Evolutionary conservation across 441 rosid species (phyloP).

Genomic region (Croton laevigatus): DNA sequence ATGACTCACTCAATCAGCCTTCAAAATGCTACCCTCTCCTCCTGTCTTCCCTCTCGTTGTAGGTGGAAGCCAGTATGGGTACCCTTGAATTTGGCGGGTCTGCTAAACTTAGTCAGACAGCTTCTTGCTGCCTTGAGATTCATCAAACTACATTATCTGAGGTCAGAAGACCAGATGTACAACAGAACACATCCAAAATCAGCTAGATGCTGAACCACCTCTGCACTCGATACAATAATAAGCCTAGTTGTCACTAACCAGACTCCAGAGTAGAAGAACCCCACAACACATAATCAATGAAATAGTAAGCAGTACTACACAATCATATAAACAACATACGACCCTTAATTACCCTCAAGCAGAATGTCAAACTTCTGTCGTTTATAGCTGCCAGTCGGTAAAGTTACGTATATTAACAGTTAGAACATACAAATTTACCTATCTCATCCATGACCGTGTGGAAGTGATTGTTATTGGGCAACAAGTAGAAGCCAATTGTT

Average conservation of each 20-base stretch:
- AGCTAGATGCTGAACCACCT: constrained; percentile 38
- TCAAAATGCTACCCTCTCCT: constrained; percentile 29
- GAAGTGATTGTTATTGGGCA: constrained; percentile 87
- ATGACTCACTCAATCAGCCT: constrained; percentile 26
- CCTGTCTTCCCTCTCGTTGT: constrained; percentile 30
- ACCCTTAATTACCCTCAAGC: constrained; percentile 20
- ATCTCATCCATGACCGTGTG: constrained; percentile 83
- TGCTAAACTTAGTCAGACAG: constrained; percentile 35
- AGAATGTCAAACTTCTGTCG: constrained; percentile 34
- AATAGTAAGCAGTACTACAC: constrained; percentile 31
- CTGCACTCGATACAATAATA: constrained; percentile 20
- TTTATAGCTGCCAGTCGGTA: constrained; percentile 24
- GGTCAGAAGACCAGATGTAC: constrained; percentile 21
- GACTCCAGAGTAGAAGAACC: constrained; percentile 22
- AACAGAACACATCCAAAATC: constrained; percentile 25
- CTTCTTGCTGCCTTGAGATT: constrained; percentile 23
- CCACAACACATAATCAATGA: constrained; percentile 20
- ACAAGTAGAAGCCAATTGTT: constrained; percentile 88
- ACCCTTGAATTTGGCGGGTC: constrained; percentile 22
- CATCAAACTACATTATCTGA: constrained; percentile 27
- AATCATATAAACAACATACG: constrained; percentile 31
- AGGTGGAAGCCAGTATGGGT: constrained; percentile 26
- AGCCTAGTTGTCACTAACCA: constrained; percentile 21
- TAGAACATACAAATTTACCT: constrained; percentile 57
- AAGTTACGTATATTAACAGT: constrained; percentile 36